These are phyloP conservation scores for Ogataea philodendri DNA, from an alignment of 805 yeast species.

Conservation along the genomic window DNA sequence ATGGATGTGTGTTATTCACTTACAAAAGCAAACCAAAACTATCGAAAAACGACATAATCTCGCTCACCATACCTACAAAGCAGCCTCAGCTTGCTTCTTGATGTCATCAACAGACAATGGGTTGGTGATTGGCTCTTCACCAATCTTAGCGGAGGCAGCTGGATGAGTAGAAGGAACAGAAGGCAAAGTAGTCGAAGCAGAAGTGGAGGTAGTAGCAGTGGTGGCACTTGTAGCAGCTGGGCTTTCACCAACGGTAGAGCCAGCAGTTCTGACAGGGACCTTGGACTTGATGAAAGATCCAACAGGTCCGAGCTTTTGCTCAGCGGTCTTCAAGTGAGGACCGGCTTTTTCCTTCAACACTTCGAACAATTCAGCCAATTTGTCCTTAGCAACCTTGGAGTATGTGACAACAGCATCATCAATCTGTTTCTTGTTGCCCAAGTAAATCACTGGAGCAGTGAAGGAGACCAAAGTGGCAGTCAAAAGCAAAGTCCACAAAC, in stretches of 20 bases:
- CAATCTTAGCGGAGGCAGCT: slow-evolving; percentile 6
- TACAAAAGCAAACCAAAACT: slow-evolving; percentile 6
- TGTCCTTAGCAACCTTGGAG: slow-evolving; percentile 47
- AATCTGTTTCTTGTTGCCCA: slow-evolving; percentile 72
- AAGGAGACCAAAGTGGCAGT: slow-evolving; percentile 60
- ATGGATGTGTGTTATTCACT: slow-evolving; percentile 2
- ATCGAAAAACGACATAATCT: slow-evolving; percentile 1
- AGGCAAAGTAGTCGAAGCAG: slow-evolving; percentile 7
- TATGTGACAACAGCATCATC: slow-evolving; percentile 56
- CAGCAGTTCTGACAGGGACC: slow-evolving; percentile 67
- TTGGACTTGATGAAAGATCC: slow-evolving; percentile 56
- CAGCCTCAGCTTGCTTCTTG: slow-evolving; percentile 13
- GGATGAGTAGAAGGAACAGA: slow-evolving; percentile 7
- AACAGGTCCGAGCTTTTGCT: slow-evolving; percentile 64
- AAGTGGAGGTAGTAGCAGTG: slow-evolving; percentile 11
- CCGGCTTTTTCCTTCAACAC: slow-evolving; percentile 42
- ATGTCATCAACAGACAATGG: slow-evolving; percentile 9
- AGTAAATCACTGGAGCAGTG: slow-evolving; percentile 73
- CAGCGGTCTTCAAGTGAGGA: slow-evolving; percentile 59
- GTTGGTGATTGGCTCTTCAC: slow-evolving; percentile 11
- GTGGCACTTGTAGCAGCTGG: slow-evolving; percentile 12
- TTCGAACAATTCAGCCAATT: slow-evolving; percentile 43
- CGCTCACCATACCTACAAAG: slow-evolving; percentile 8
- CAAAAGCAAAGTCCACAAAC: slow-evolving; percentile 65
- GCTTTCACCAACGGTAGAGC: slow-evolving; percentile 54